Conservation (phyloP, 805 yeast species). For the Spathaspora hagerdaliae region DNA sequence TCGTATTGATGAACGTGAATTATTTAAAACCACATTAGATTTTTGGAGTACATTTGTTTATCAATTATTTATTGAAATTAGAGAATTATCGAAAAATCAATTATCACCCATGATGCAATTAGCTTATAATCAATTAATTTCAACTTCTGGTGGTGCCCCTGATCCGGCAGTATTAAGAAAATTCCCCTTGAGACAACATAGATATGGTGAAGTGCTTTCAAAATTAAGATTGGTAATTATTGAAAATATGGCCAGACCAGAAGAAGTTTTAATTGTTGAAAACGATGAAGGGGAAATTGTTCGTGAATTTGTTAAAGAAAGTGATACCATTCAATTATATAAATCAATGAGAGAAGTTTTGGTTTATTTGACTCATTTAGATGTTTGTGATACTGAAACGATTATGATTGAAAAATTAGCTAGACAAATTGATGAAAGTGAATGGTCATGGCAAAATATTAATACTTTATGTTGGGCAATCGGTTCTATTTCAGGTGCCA, state of each 20-base stretch:
- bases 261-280: slow-evolving; percentile 94
- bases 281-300: slow-evolving; percentile 99
- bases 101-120: slow-evolving; percentile 75
- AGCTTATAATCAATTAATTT: slow-evolving; percentile 37
- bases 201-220: slow-evolving; percentile 73
- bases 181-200: slow-evolving; percentile 81
- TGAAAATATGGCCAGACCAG: slow-evolving; percentile 97
- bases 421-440: slow-evolving; percentile 90
- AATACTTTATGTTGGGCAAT: slow-evolving; percentile 99
- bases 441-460: slow-evolving; percentile 99
- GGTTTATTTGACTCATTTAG: slow-evolving; percentile 92
- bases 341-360: slow-evolving; percentile 94
- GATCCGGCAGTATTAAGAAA: slow-evolving; percentile 75
- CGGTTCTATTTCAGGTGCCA: slow-evolving; percentile 97
- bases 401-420: slow-evolving; percentile 92
- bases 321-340: slow-evolving; percentile 93
- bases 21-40: slow-evolving; percentile 92
- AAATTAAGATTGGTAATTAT: slow-evolving; percentile 88
- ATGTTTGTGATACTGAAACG: slow-evolving; percentile 88
- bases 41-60: slow-evolving; percentile 90
- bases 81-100: slow-evolving; percentile 68
- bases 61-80: slow-evolving; percentile 80
- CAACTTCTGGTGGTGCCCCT: slow-evolving; percentile 71
- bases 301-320: slow-evolving; percentile 93
- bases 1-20: slow-evolving; percentile 89